phyloP scores from a whole-genome alignment of 768 basidiomycete genomes.

The Pleurotus citrinopileatus region DNA sequence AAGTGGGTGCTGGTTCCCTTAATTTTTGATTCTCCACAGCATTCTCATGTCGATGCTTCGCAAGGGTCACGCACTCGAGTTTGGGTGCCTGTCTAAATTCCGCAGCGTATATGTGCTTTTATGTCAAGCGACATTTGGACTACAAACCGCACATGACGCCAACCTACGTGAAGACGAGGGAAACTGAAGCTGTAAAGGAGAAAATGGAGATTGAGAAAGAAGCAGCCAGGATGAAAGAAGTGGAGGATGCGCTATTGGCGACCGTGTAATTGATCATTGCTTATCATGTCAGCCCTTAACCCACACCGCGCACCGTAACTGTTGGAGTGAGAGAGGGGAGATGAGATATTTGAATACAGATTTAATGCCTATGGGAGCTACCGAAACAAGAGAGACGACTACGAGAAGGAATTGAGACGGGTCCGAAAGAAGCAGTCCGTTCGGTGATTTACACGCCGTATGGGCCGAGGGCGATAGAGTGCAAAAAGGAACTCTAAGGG shows the following conservation, averaged over 20 bases:
- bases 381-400: neutral
- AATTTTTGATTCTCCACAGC: slow-evolving; percentile 13
- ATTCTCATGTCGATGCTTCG: slow-evolving; percentile 10
- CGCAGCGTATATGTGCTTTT: slow-evolving; percentile 92
- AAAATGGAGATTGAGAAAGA: slow-evolving; percentile 50
- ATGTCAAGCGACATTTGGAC: slow-evolving; percentile 85
- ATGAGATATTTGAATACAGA: slow-evolving; percentile 1
- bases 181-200: slow-evolving; percentile 63
- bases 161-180: slow-evolving; percentile 62
- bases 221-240: slow-evolving; percentile 53
- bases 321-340: neutral
- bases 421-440: neutral
- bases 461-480: neutral
- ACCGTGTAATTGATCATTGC: slow-evolving; percentile 31
- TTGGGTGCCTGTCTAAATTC: slow-evolving; percentile 68
- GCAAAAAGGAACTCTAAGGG: slow-evolving; percentile 36
- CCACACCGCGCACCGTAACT: neutral
- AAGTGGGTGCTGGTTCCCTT: slow-evolving; percentile 49
- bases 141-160: slow-evolving; percentile 73
- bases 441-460: neutral
- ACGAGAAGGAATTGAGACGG: neutral
- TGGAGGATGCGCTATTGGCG: slow-evolving; percentile 65
- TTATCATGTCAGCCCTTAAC: neutral
- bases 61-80: slow-evolving; percentile 69
- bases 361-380: slow-evolving; percentile 1